Evolutionary conservation across 2,329 filamentous ascomycete species (phyloP), one percentile per base, ranked within the genome.

Genomic region (Bipolaris cookei): DNA sequence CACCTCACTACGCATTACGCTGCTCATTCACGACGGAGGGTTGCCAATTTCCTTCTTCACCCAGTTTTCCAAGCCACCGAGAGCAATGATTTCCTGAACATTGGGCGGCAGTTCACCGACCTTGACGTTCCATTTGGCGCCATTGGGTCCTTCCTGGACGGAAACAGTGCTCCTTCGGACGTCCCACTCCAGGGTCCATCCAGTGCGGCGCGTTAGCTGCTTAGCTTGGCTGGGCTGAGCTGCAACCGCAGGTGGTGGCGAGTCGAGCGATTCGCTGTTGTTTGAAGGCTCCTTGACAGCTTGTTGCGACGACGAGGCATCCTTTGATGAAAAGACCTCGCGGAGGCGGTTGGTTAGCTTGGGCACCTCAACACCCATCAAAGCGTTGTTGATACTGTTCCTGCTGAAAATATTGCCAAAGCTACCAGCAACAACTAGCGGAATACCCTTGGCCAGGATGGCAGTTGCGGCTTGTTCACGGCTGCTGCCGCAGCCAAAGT

Each of bases 401-500:
- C 91, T 81, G 67, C 82, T 83, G 73, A 95, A 96, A 73, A 94
- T 96, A 78, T 92, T 95, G 53, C 89, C 87, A 68, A 96, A 93
- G 77, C 88, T 92, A 45, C 90, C 90, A 0, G 90, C 83, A 0
- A 96, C 87, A 1, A 96, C 90, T 2, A 96, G 84, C 0, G 89
- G 89, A 56, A 96, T 93, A 65, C 88, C 77, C 77, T 89, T 91
- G 14, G 92, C 91, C 1, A 96, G 81, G 53, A 96, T 89, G 0
- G 92, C 89, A 0, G 94, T 97, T 0, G 93, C 93, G 5, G 92
- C 92, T 76, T 97, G 91, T 76, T 97, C 93, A 52, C 93, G 82
- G 1, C 88, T 92, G 54, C 82, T 86, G 16, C 92, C 92, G 64
- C 88, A 92, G 45, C 94, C 94, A 71, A 97, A 97, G 80, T 96